These are phyloP conservation scores for Solanum bulbocastanum DNA, from an alignment of 257 asterid genomes.

Conservation along the genomic window DNA sequence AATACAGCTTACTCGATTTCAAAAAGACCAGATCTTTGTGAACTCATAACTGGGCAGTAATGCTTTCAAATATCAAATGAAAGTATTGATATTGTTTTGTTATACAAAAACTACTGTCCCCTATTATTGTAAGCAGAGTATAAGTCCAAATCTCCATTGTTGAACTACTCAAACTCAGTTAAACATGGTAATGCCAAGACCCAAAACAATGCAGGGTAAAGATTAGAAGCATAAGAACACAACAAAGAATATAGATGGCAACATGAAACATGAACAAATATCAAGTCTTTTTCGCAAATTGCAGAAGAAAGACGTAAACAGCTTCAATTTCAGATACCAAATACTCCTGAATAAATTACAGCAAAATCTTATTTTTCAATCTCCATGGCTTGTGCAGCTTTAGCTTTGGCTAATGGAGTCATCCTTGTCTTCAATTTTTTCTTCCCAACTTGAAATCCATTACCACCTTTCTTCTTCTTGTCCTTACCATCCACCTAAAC, in stretches of 20 bases:
- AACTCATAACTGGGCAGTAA: not conserved
- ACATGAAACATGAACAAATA: not conserved
- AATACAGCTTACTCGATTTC: not conserved
- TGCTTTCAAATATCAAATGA: not conserved
- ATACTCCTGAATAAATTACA: not conserved
- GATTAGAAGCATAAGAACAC: not conserved
- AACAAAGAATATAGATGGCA: not conserved
- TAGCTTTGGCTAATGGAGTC: constrained; percentile 90
- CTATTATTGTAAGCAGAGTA: not conserved
- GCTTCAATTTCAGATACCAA: not conserved
- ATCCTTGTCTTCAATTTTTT: constrained; percentile 73
- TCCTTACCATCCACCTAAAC: constrained; percentile 75
- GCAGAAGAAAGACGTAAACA: not conserved
- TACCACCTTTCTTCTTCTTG: constrained; percentile 61
- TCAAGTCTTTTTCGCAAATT: not conserved
- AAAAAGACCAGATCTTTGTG: not conserved
- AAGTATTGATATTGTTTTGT: not conserved
- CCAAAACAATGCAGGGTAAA: not conserved
- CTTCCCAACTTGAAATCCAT: constrained; percentile 91
- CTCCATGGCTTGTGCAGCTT: constrained; percentile 99
- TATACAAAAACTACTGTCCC: not conserved
- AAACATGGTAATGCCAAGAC: not conserved
- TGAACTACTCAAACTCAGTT: not conserved
- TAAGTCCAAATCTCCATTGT: not conserved
- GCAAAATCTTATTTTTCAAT: constrained; percentile 53